Evolutionary conservation across 768 basidiomycete genomes (phyloP), one percentile per base, ranked within the genome.

Genomic region (Gelatoporia subvermispora): DNA sequence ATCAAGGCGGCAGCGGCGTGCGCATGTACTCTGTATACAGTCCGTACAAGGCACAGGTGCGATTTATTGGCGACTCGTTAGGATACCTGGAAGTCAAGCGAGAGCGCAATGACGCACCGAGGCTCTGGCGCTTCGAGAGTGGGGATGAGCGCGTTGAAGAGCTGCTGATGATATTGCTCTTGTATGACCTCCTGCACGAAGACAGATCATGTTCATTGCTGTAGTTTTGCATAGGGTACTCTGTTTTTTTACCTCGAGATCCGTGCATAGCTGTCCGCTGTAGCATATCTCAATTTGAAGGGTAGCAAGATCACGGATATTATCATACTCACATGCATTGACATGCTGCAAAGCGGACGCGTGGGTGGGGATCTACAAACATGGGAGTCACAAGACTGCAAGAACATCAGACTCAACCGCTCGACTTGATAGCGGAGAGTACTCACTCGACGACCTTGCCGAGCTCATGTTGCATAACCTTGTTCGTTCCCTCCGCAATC

Each of bases 211-310:
- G 40, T 20, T 28, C 36, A 41, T 41, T 10, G 21, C 28, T 17
- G 25, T 25, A 24, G 40, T n/a, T 21, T 16, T 17, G 24, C 16
- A n/a, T n/a, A n/a, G n/a, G 35, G 20, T 17, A 47, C 11, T 17
- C 17, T 17, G 28, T 18, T 18, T 16, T 56, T 71, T 42, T 62
- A 88, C 88, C 70, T 90, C 89, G 38, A 93, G 72, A 68, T 94
- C 92, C 3, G 88, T 91, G 61, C 92, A 93, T 3, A 95, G 70
- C 61, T 93, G 92, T 0, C 92, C 92, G 41, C 91, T 89, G 54
- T 13, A 31, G 5, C 5, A 31, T 31, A 13, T 5, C 28, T 31
- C 28, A 31, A 31, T 31, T 13, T 31, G 7, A 13, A 31, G 28
- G 41, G 44, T 47, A 10, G 4, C 35, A 22, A 47, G 15, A 38